Base-by-base conservation (phyloP, 2,329 filamentous ascomycete genomes). In the Ceratocystis eucalypticola region DNA sequence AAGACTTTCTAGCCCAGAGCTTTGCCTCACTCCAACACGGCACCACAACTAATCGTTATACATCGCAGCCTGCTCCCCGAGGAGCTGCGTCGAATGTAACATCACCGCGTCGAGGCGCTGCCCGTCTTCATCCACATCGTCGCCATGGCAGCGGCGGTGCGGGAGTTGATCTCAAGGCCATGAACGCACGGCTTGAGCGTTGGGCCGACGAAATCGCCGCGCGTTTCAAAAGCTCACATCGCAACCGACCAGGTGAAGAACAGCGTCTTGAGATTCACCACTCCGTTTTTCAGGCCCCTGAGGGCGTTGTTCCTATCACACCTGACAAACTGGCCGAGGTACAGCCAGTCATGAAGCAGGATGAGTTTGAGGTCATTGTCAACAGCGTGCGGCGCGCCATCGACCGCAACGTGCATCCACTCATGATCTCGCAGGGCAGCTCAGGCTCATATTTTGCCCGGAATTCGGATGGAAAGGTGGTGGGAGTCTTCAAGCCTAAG, bases 131-230 rank as follows among this genome's bases (percentile, higher is more conserved):
- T 17, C 44, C 59, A 12, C 66, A 62, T 22, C 59, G 57, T 73
- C 79, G 77, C 71, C 77, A 73, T 71, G 82, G 74, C 70, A 88
- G 74, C 70, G 88, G 89, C 73, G 94, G 92, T 71, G 91, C 91
- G 22, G 93, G 92, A 2, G 93, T 99, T 20, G 94, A 99, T 73
- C 89, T 99, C 74, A 97, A 97, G 75, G 94, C 94, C 68, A 97
- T 99, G 77, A 99, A 99, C 76, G 92, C 93, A 68, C 84, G 94
- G 28, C 79, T 99, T 30, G 94, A 99, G 77, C 83, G 89, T 74
- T 99, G 94, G 94, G 94, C 94, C 17, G 94, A 97, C 71, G 94
- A 99, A 77, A 97, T 99, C 72, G 92, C 94, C 37, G 89, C 91
- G 71, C 94, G 95, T 72, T 97, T 99, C 82, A 97, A 96, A 79